Evolutionary conservation across 768 basidiomycete species (phyloP), one percentile per base, ranked within the genome.

Genomic region (Calocera cornea): DNA sequence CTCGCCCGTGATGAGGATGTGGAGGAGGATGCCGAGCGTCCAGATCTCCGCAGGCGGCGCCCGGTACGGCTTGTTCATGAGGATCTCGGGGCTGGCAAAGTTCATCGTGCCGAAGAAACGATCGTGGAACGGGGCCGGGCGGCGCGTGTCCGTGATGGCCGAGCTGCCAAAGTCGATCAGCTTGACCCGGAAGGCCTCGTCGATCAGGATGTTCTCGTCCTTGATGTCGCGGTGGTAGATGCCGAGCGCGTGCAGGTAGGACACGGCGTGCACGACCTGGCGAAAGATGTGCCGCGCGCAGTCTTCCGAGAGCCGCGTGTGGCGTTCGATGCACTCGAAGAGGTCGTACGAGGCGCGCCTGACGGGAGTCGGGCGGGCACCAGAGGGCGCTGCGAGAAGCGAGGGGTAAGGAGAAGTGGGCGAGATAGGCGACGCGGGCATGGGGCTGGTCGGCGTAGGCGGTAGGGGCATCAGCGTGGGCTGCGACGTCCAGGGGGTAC

Each of bases 161-260:
- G 93, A 92, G 71, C 89, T 91, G 60, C 95, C 95, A 75, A 97
- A 97, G 78, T 97, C 95, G 73, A 97, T 94, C 64, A 97, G 82
- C 75, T 97, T 97, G 73, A 95, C 89, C 87, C 92, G 74, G 69
- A 90, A 80, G 69, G 88, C 78, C 11, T 72, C 70, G 64, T 78
- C 77, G 68, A 79, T 73, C 34, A 78, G 78, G 33, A 80, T 73
- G 70, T 80, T 80, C 69, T 80, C 79, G 70, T 79, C 79, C 71
- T 80, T 79, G 69, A 79, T 71, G 68, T 79, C 79, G 2, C 79
- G 74, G 70, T 79, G 79, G 65, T 75, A 77, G 22, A 80, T 75
- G 14, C 78, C 77, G 38, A 72, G 70, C 22, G 67, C 60, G 12
- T 75, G 83, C 38, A 97, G 82, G 73, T 94, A 92, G 69, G 83